Evolutionary conservation across 192 early-diverging fungal species (phyloP).

Genomic region (Oehlia diaphana): DNA sequence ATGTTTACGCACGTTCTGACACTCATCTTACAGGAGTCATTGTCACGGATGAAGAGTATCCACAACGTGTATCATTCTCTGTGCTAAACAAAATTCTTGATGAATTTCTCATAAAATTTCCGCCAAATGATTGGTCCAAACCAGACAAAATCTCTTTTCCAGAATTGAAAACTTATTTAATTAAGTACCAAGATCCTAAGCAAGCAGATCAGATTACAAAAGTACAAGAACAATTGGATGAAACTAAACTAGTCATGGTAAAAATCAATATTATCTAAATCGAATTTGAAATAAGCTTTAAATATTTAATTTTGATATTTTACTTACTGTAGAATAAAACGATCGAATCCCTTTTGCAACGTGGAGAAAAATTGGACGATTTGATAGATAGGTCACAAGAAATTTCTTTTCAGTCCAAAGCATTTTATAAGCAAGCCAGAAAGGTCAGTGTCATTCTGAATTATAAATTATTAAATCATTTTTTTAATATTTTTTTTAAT

Average conservation of each 20-base stretch:
- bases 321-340: constrained; percentile 45
- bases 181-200: constrained; percentile 89
- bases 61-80: constrained; percentile 83
- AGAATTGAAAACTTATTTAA: constrained; percentile 69
- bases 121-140: constrained; percentile 37
- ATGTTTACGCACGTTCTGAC: constrained; percentile 73
- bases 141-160: constrained; percentile 56
- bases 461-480: neutral
- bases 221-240: constrained; percentile 95
- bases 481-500: neutral
- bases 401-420: constrained; percentile 87
- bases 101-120: constrained; percentile 75
- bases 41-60: constrained; percentile 87
- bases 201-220: constrained; percentile 88
- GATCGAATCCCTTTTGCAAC: constrained; percentile 85
- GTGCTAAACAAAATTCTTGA: constrained; percentile 83
- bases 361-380: constrained; percentile 87
- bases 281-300: neutral
- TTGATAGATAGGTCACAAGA: constrained; percentile 81
- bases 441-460: constrained; percentile 47
- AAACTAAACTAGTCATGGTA: constrained; percentile 92
- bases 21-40: constrained; percentile 71
- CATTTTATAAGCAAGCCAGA: constrained; percentile 97
- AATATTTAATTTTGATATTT: neutral
- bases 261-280: neutral